A percentile compares a stretch with the other conserved stretches of the same genome.
Conservation (phyloP, 2,329 filamentous ascomycete genomes). For the Botrytis deweyae region DNA sequence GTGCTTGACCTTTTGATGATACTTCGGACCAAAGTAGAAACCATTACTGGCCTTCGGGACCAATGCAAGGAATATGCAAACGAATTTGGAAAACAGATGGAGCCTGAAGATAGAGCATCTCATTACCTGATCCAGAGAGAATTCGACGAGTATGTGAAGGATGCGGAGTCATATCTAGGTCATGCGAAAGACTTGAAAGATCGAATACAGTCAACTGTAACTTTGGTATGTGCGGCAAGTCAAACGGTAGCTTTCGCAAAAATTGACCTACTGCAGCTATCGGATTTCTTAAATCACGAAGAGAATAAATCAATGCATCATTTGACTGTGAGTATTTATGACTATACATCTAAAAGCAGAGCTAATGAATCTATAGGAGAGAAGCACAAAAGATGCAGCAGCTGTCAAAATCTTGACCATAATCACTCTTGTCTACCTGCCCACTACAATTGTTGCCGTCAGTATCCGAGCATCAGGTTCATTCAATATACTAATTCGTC, state of each 20-base stretch:
- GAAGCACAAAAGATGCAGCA: conserved; percentile 32
- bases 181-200: conserved; percentile 24
- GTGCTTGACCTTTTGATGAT: conserved; percentile 31
- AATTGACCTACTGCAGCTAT: conserved; percentile 10
- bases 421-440: conserved; percentile 33
- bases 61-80: conserved; percentile 11
- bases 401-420: conserved; percentile 35
- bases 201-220: conserved; percentile 24
- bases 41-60: conserved; percentile 20
- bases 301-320: conserved; percentile 29
- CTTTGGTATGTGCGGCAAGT: conserved; percentile 24
- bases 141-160: conserved; percentile 26
- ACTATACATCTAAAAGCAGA: neutral
- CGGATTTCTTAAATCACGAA: conserved; percentile 16
- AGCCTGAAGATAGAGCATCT: neutral
- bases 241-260: neutral
- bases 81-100: neutral
- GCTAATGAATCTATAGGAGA: conserved; percentile 23
- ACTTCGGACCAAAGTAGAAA: conserved; percentile 23
- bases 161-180: conserved; percentile 25
- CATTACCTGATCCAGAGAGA: conserved; percentile 22
- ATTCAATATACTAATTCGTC: neutral
- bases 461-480: neutral
- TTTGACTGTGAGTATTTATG: conserved; percentile 24
- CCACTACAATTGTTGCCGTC: conserved; percentile 32